A percentile compares a stretch with the other conserved stretches of the same genome.
Evolutionary conservation across 768 basidiomycete species (phyloP).

Genomic region (Pholiota conissans): DNA sequence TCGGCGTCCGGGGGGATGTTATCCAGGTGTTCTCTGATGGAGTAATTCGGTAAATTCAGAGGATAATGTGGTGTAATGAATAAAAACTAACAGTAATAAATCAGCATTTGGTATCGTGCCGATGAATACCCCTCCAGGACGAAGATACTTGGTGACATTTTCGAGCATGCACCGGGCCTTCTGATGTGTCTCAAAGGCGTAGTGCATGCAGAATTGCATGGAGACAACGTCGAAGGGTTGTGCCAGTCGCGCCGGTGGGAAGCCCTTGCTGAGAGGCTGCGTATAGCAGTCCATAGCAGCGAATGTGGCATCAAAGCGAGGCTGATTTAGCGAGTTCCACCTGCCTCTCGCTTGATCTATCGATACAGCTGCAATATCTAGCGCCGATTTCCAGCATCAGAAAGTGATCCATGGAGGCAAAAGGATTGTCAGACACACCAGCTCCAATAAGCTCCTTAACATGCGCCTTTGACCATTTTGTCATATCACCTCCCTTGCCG

Average conservation of each 20-base stretch:
- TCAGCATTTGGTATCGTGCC: conserved; percentile 96
- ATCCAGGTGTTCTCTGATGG: conserved; percentile 67
- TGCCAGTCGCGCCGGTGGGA: conserved; percentile 58
- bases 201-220: conserved; percentile 99
- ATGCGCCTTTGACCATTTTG: conserved; percentile 90
- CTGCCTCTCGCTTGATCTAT: conserved; percentile 84
- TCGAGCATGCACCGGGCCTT: conserved; percentile 92
- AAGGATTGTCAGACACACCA: conserved; percentile 47
- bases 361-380: conserved; percentile 90
- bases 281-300: conserved; percentile 88
- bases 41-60: conserved; percentile 6
- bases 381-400: conserved; percentile 4
- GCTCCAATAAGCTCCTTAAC: conserved; percentile 79
- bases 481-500: conserved; percentile 98
- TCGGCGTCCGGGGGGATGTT: conserved; percentile 61
- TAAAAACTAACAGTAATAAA: conserved; percentile 67
- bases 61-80: background rate
- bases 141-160: conserved; percentile 81
- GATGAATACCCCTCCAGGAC: conserved; percentile 87
- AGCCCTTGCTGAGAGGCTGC: conserved; percentile 65
- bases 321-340: conserved; percentile 50
- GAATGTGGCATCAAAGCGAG: conserved; percentile 77
- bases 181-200: conserved; percentile 89
- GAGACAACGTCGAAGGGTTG: conserved; percentile 91
- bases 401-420: background rate